phyloP scores from a whole-genome alignment of 257 asterid species.

The Solanum stenotomum region DNA sequence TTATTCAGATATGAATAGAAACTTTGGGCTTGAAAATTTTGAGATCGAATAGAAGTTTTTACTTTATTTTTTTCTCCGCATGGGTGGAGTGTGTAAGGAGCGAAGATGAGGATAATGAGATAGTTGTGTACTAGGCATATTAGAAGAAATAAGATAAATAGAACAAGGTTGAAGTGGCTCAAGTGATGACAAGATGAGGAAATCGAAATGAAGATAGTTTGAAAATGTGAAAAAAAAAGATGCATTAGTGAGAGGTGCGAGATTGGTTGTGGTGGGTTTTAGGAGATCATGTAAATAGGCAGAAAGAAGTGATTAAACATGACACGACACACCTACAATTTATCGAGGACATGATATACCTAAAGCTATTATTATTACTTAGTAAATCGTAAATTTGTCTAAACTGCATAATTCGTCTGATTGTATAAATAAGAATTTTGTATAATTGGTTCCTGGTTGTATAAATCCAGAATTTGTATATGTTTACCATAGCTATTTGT shows the following conservation, averaged over 20 bases:
- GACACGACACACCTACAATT: too few relatives aligned
- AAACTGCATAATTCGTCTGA: background rate
- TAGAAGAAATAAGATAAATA: too few relatives aligned
- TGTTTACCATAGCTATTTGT: background rate
- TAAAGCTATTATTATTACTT: too few relatives aligned
- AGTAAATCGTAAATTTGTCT: background rate
- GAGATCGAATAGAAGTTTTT: background rate
- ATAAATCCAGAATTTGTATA: background rate
- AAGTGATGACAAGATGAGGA: background rate
- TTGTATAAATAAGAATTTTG: too few relatives aligned
- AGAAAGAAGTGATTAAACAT: accelerated
- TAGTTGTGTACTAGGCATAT: background rate
- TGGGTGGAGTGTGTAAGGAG: too few relatives aligned
- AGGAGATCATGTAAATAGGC: background rate
- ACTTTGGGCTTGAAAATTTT: background rate
- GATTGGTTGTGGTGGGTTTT: background rate
- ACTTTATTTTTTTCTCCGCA: background rate
- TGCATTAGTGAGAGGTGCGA: background rate
- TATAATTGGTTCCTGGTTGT: too few relatives aligned
- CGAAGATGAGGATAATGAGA: background rate
- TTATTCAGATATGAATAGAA: too few relatives aligned
- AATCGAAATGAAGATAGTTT: background rate
- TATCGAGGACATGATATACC: background rate
- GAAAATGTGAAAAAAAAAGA: background rate
- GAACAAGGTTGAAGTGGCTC: accelerated